Conservation (phyloP, 306 rosid genomes). For the Dalbergia cultrata region DNA sequence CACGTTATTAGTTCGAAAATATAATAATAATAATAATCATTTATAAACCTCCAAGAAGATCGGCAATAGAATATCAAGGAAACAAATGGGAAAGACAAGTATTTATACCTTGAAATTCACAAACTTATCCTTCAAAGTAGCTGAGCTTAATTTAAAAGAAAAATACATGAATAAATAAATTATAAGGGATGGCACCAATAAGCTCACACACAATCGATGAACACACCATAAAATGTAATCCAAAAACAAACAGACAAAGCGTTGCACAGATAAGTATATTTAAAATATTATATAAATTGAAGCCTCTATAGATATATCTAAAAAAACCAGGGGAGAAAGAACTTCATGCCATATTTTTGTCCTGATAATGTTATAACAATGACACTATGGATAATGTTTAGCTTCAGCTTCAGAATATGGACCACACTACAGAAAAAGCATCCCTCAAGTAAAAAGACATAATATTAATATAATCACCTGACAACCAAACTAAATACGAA, state of each 20-base stretch:
- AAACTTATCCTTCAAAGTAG: constrained; percentile 13
- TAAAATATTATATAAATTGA: neutral
- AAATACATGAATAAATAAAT: neutral
- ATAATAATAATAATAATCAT: neutral
- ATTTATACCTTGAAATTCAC: constrained; percentile 13
- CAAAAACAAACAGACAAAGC: constrained; percentile 17
- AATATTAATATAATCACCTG: constrained; percentile 15
- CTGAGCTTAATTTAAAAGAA: constrained; percentile 24
- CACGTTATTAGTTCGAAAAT: constrained; percentile 5
- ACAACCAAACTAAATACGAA: constrained; percentile 5
- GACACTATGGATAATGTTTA: constrained; percentile 8
- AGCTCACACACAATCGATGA: neutral
- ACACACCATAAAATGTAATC: constrained; percentile 17
- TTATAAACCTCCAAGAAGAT: constrained; percentile 14
- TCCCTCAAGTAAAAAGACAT: constrained; percentile 13
- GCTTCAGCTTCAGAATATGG: neutral
- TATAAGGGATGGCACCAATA: constrained; percentile 10
- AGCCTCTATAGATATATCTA: neutral
- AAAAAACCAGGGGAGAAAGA: constrained; percentile 18
- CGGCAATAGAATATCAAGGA: constrained; percentile 1
- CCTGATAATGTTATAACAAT: constrained; percentile 7
- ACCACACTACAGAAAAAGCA: constrained; percentile 13
- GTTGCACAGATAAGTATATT: neutral
- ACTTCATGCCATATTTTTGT: constrained; percentile 1
- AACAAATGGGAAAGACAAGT: constrained; percentile 1